These are phyloP conservation scores for Boletales sp. DNA, from an alignment of 768 basidiomycete species.

Conservation along the genomic window DNA sequence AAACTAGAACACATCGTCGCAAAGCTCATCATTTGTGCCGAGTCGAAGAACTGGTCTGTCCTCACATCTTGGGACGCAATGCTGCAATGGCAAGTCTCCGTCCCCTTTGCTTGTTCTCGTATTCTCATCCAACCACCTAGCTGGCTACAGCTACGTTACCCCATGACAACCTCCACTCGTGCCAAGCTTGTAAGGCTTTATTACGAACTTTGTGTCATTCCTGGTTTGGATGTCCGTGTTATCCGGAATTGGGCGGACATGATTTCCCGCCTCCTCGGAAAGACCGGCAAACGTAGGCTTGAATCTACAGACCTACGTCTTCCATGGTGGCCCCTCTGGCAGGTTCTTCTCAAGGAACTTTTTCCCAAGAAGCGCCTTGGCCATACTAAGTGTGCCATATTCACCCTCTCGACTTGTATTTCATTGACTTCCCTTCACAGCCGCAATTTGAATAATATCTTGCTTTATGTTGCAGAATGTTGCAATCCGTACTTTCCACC, in stretches of 20 bases:
- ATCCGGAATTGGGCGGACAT: slow-evolving; percentile 76
- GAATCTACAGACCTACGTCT: slow-evolving; percentile 65
- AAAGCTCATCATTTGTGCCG: slow-evolving; percentile 67
- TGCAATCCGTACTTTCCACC: slow-evolving; percentile 69
- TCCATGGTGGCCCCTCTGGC: slow-evolving; percentile 77
- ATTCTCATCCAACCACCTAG: slow-evolving; percentile 34
- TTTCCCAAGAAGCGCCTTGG: slow-evolving; percentile 65
- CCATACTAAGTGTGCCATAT: slow-evolving; percentile 51
- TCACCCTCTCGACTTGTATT: not conserved
- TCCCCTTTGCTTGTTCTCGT: not conserved
- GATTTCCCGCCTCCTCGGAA: slow-evolving; percentile 67
- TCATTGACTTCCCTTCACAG: slow-evolving; percentile 27
- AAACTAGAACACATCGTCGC: slow-evolving; percentile 67
- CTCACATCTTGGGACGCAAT: slow-evolving; percentile 77
- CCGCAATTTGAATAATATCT: slow-evolving; percentile 66
- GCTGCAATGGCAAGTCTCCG: slow-evolving; percentile 61
- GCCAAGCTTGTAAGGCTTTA: slow-evolving; percentile 70
- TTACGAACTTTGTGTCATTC: slow-evolving; percentile 74
- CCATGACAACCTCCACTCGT: slow-evolving; percentile 63
- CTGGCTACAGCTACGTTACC: slow-evolving; percentile 82
- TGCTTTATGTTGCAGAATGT: slow-evolving; percentile 70
- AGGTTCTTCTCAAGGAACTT: slow-evolving; percentile 64
- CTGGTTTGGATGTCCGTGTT: slow-evolving; percentile 70
- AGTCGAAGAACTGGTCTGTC: slow-evolving; percentile 69
- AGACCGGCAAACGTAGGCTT: slow-evolving; percentile 66